Evolutionary conservation across 352 stramenopile species (phyloP).

Genomic region (Pythium graminicola): DNA sequence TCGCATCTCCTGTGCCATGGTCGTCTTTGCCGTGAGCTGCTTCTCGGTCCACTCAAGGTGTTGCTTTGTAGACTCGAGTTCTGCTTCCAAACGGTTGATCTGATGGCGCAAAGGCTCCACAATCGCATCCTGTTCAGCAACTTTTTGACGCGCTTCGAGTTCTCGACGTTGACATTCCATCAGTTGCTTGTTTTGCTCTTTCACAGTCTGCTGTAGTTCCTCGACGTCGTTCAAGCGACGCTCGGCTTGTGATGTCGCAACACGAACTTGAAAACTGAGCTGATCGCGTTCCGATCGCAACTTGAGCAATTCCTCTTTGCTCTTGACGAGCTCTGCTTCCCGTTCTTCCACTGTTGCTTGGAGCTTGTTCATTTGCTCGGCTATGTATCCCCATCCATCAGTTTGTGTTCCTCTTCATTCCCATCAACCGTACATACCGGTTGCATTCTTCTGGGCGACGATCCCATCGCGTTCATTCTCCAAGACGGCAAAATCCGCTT

Average conservation of each 20-base stretch:
- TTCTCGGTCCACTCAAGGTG: constrained; percentile 65
- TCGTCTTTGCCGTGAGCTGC: constrained; percentile 61
- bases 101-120: constrained; percentile 48
- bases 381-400: not conserved
- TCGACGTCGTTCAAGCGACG: constrained; percentile 58
- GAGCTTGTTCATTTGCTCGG: constrained; percentile 29
- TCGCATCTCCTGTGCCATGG: constrained; percentile 52
- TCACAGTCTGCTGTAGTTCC: constrained; percentile 44
- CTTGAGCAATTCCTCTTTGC: constrained; percentile 39
- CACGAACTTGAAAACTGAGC: constrained; percentile 43
- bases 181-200: constrained; percentile 50
- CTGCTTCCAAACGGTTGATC: constrained; percentile 41
- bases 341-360: constrained; percentile 21
- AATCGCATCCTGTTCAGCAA: constrained; percentile 50
- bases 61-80: constrained; percentile 42
- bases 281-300: constrained; percentile 48
- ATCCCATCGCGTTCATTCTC: constrained; percentile 53
- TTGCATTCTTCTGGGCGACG: constrained; percentile 36
- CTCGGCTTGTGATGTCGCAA: constrained; percentile 41
- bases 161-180: constrained; percentile 52
- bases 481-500: constrained; percentile 48
- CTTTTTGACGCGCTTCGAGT: constrained; percentile 55
- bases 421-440: constrained; percentile 27
- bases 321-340: constrained; percentile 25
- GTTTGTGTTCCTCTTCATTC: not conserved